phyloP scores from a whole-genome alignment of 192 early-diverging fungal genomes.

The Podila epigama region DNA sequence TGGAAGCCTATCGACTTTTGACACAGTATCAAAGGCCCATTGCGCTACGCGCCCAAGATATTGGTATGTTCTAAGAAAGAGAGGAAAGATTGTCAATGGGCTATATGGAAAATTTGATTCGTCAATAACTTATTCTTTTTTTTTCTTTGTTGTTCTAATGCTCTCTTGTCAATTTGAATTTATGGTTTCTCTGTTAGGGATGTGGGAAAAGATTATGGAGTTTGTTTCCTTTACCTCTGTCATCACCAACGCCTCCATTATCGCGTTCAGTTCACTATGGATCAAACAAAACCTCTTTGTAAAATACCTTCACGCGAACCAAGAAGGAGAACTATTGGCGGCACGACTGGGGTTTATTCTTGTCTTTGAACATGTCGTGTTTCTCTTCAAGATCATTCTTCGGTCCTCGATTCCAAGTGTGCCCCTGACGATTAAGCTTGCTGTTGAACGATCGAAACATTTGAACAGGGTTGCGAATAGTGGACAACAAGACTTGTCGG shows the following conservation, averaged over 20 bases:
- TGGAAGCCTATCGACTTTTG: conserved; percentile 52
- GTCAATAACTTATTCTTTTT: neutral
- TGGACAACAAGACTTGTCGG: conserved; percentile 15
- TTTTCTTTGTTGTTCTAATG: neutral
- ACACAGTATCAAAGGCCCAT: conserved; percentile 33
- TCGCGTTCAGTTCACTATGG: conserved; percentile 45
- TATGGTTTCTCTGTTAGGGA: conserved; percentile 5
- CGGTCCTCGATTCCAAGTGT: conserved; percentile 29
- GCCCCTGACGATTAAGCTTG: conserved; percentile 38
- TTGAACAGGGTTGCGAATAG: conserved; percentile 18
- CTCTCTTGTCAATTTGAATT: neutral
- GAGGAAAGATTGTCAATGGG: too few species aligned
- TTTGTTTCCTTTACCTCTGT: conserved; percentile 39
- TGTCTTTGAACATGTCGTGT: conserved; percentile 45
- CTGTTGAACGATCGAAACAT: conserved; percentile 31
- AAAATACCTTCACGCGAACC: conserved; percentile 6
- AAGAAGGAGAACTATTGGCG: conserved; percentile 19
- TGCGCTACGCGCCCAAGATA: conserved; percentile 36
- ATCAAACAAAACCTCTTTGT: conserved; percentile 33
- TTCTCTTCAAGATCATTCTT: conserved; percentile 39
- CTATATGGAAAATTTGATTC: too few species aligned
- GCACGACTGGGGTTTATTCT: conserved; percentile 36
- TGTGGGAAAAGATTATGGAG: conserved; percentile 46
- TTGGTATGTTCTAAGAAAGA: conserved; percentile 30
- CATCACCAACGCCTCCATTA: conserved; percentile 44